Evolutionary conservation across 164 flowering plant species (phyloP).

Genomic region (Annona squamosa): DNA sequence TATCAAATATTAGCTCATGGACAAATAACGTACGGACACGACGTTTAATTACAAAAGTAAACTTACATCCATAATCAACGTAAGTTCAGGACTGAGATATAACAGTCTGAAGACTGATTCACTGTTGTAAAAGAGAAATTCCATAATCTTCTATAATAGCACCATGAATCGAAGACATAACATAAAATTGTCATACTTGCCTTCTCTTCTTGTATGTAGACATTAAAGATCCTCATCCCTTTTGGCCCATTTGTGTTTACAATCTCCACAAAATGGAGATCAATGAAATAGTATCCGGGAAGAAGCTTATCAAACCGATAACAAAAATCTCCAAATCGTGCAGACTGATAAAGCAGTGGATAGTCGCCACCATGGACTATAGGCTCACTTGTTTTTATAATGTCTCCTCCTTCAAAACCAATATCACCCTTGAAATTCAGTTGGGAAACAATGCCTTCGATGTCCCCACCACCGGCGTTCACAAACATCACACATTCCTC

Average conservation of each 20-base stretch:
- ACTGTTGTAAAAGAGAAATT: background rate
- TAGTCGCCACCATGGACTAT: conserved; percentile 47
- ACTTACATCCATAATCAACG: too few species aligned
- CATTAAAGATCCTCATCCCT: conserved; percentile 78
- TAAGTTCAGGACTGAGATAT: too few species aligned
- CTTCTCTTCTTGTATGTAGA: conserved; percentile 73
- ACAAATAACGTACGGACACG: background rate
- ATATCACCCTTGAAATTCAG: conserved; percentile 29
- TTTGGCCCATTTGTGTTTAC: conserved; percentile 66
- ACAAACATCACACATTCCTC: conserved; percentile 53
- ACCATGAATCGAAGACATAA: background rate
- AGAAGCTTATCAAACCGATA: conserved; percentile 44
- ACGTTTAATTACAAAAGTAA: background rate
- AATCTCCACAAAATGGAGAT: conserved; percentile 82
- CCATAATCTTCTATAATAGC: background rate
- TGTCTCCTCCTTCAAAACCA: conserved; percentile 58
- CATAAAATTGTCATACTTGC: conserved; percentile 26
- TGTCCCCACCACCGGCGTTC: conserved; percentile 54
- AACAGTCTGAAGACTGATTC: too few species aligned
- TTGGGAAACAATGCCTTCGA: conserved; percentile 18
- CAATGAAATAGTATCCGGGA: conserved; percentile 62
- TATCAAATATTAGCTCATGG: background rate
- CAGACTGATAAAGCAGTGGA: conserved; percentile 57
- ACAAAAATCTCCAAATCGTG: conserved; percentile 56
- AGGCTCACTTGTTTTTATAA: conserved; percentile 49